Base-by-base conservation (phyloP, 2,329 filamentous ascomycete genomes). In the Dendryphion nanum region DNA sequence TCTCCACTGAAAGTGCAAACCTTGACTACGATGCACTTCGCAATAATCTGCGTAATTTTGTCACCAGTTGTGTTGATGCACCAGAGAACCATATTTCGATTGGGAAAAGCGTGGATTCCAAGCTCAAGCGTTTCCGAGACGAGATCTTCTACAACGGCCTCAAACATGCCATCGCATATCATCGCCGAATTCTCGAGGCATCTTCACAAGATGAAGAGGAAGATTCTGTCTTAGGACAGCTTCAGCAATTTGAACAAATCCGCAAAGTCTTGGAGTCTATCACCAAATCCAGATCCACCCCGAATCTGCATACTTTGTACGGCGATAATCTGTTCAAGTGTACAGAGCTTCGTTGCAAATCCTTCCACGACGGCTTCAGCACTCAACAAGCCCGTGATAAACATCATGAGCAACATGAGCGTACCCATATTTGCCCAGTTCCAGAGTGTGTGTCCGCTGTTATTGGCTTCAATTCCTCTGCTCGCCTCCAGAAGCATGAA, bases 311-410 rank as follows among this genome's bases (percentile, higher is more conserved):
- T 10, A 63, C 60, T 28, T 73, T 74, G 38, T 70, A 71, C 4
- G 21, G 43, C 4, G 45, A 48, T 14, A 61, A 59, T 6, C 31
- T 57, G 7, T 74, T 59, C 59, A 73, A 73, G 39, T 74, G 72
- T 45, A 41, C 51, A 2, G 61, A 58, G 13, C 53, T 67, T 6
- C 63, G 51, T 2, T 74, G 72, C 48, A 54, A 51, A 7, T 70
- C 61, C 51, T 75, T 73, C 47, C 58, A 70, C 31, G 55, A 69
- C 26, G 72, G 72, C 0, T 73, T 71, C 48, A 48, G 50, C 5
- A 55, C 49, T 6, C 30, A 46, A 2, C 44, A 51, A 7, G 45
- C 45, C 0, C 55, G 61, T 5, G 63, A 72, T 1, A 38, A 44
- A 3, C 72, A 75, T 41, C 37, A 59, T 7, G 51, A 56, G 30